Percentiles rank a stretch among this genome's conserved stretches.
phyloP scores from a whole-genome alignment of 495 filamentous ascomycete species.

The Hyphodiscus hymeniophilus region DNA sequence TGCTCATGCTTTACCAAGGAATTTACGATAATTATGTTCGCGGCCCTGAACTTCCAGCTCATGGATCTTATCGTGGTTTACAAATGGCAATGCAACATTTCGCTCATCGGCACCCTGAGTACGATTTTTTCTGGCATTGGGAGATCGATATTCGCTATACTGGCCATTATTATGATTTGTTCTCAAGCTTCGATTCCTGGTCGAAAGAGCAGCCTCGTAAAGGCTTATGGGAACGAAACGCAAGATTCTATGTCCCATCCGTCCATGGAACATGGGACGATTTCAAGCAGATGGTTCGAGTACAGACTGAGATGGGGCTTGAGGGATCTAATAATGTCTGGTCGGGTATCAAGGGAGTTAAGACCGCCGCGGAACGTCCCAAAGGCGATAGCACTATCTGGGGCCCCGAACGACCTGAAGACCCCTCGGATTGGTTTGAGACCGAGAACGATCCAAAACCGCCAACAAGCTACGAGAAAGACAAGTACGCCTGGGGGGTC shows the following conservation, averaged over 20 bases:
- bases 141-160: conserved; percentile 96
- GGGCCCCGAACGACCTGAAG: conserved; percentile 68
- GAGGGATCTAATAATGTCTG: conserved; percentile 66
- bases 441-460: conserved; percentile 63
- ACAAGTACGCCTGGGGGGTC: conserved; percentile 81
- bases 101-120: conserved; percentile 81
- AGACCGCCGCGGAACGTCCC: conserved; percentile 34
- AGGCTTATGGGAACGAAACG: conserved; percentile 87
- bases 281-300: conserved; percentile 85
- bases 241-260: conserved; percentile 82
- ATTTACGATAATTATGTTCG: conserved; percentile 65
- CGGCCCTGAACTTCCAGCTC: conserved; percentile 60
- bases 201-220: conserved; percentile 78
- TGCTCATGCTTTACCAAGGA: conserved; percentile 78
- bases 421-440: conserved; percentile 57
- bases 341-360: conserved; percentile 35
- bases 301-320: conserved; percentile 78
- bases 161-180: conserved; percentile 91
- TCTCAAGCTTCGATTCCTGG: conserved; percentile 67
- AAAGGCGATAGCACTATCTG: conserved; percentile 69
- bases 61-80: conserved; percentile 84
- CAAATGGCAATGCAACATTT: conserved; percentile 95
- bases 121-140: conserved; percentile 97
- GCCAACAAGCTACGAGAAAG: conserved; percentile 61
- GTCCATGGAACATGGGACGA: conserved; percentile 89